Percentiles rank a stretch among this genome's conserved stretches.
Conservation (phyloP, 2,329 filamentous ascomycete species). For the Teratosphaeria pseudoeucalypti region DNA sequence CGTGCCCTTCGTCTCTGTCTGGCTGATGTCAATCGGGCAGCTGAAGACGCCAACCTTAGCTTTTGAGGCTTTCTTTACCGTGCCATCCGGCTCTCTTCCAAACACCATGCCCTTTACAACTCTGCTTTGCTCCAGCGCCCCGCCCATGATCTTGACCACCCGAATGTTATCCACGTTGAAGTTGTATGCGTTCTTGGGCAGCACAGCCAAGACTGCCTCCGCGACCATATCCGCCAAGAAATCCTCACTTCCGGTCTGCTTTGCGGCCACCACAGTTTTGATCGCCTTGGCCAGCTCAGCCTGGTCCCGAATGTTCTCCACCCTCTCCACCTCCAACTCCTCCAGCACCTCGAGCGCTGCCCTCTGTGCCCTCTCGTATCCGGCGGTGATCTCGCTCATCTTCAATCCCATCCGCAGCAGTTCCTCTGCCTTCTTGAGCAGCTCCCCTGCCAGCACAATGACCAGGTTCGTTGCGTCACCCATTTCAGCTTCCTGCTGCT, state of each 20-base stretch:
- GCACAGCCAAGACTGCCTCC: constrained; percentile 70
- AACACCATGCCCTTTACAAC: constrained; percentile 99
- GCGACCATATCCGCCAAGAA: constrained; percentile 78
- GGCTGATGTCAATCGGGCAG: constrained; percentile 86
- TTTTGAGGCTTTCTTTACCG: constrained; percentile 76
- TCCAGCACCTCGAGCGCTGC: constrained; percentile 79
- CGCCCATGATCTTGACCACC: constrained; percentile 99
- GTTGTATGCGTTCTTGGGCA: constrained; percentile 88
- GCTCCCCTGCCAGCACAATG: constrained; percentile 87
- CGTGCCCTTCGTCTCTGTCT: constrained; percentile 98
- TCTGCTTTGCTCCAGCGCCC: constrained; percentile 82
- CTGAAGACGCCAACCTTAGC: constrained; percentile 97
- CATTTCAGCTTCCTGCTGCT: constrained; percentile 99
- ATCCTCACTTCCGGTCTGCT: constrained; percentile 90
- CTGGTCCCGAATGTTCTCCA: constrained; percentile 70
- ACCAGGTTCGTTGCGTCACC: constrained; percentile 97
- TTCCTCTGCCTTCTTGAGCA: constrained; percentile 95
- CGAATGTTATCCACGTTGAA: constrained; percentile 99
- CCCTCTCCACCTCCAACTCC: constrained; percentile 74
- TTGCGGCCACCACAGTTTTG: constrained; percentile 87
- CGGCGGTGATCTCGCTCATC: constrained; percentile 92
- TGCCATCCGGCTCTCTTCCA: constrained; percentile 83
- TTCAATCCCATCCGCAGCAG: constrained; percentile 93
- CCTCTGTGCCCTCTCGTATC: constrained; percentile 89
- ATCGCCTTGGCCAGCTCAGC: constrained; percentile 89